Percentiles rank a stretch among this genome's conserved stretches.
These are phyloP conservation scores for Suillus ampliporus DNA, from an alignment of 768 basidiomycete genomes.

Conservation along the genomic window DNA sequence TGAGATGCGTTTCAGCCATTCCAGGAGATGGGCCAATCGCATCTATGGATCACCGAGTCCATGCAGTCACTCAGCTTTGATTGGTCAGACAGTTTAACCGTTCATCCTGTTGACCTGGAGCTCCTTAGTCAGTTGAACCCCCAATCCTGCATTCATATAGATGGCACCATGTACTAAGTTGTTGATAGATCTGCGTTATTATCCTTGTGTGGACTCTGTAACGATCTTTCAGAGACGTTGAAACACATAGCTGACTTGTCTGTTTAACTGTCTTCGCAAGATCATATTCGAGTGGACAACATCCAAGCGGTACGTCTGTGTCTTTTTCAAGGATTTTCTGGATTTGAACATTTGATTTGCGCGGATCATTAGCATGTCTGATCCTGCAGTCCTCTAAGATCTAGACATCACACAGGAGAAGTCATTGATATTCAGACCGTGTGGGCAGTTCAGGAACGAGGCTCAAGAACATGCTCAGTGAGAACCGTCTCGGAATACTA, in stretches of 20 bases:
- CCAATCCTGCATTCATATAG: slow-evolving; percentile 67
- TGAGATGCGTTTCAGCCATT: slow-evolving; percentile 63
- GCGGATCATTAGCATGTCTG: slow-evolving; percentile 57
- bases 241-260: slow-evolving; percentile 71
- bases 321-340: not conserved
- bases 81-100: slow-evolving; percentile 79
- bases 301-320: slow-evolving; percentile 63
- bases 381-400: slow-evolving; percentile 60
- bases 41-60: slow-evolving; percentile 86
- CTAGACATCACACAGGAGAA: slow-evolving; percentile 73
- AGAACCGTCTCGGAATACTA: slow-evolving; percentile 24
- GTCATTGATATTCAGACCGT: slow-evolving; percentile 62
- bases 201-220: slow-evolving; percentile 62
- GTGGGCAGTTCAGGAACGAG: slow-evolving; percentile 51
- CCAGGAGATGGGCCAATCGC: slow-evolving; percentile 77
- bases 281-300: slow-evolving; percentile 71
- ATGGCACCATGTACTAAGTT: slow-evolving; percentile 78
- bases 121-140: slow-evolving; percentile 72
- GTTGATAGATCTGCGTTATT: slow-evolving; percentile 77
- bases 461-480: slow-evolving; percentile 59
- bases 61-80: slow-evolving; percentile 86
- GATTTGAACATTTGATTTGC: slow-evolving; percentile 5
- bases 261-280: slow-evolving; percentile 70
- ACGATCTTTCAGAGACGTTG: slow-evolving; percentile 62
- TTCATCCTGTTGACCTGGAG: slow-evolving; percentile 61